These are phyloP conservation scores for Phytophthora pini DNA, from an alignment of 352 stramenopile species.

Conservation along the genomic window DNA sequence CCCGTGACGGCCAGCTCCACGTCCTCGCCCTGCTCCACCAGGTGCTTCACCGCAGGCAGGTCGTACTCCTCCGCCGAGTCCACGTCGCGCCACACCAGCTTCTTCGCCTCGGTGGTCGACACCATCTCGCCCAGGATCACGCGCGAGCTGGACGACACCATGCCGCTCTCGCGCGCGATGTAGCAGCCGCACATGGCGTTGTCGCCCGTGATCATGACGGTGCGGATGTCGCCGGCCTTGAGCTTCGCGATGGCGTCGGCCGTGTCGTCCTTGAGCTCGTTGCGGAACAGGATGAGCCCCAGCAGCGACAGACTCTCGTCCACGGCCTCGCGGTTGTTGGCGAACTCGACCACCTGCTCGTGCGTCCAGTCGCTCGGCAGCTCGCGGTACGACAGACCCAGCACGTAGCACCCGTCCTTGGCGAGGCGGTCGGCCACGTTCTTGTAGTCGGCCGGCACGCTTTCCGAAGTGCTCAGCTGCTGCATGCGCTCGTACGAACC, in stretches of 20 bases:
- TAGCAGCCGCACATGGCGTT: constrained; percentile 66
- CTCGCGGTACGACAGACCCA: constrained; percentile 60
- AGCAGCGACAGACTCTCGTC: constrained; percentile 75
- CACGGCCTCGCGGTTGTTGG: constrained; percentile 63
- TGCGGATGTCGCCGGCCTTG: constrained; percentile 62
- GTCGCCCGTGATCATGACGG: constrained; percentile 87
- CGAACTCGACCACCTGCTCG: constrained; percentile 34
- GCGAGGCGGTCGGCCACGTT: constrained; percentile 39
- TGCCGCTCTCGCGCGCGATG: constrained; percentile 53
- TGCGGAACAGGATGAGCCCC: constrained; percentile 86
- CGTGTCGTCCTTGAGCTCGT: constrained; percentile 80
- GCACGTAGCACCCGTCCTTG: constrained; percentile 80
- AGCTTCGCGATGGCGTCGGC: constrained; percentile 67
- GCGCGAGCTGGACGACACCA: constrained; percentile 37
- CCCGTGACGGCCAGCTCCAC: constrained; percentile 78
- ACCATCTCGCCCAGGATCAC: constrained; percentile 52
- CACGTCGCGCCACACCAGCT: constrained; percentile 57
- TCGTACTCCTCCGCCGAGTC: constrained; percentile 48
- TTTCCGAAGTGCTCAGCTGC: constrained; percentile 46
- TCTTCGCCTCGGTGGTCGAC: constrained; percentile 31
- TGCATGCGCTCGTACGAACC: constrained; percentile 86
- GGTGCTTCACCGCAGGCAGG: constrained; percentile 37
- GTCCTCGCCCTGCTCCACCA: constrained; percentile 29
- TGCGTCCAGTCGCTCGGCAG: constrained; percentile 42
- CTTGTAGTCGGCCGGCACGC: constrained; percentile 69